Percentiles rank a stretch among this genome's conserved stretches.
These are phyloP conservation scores for Tuber magnatum DNA, from an alignment of 495 filamentous ascomycete species.

Conservation along the genomic window DNA sequence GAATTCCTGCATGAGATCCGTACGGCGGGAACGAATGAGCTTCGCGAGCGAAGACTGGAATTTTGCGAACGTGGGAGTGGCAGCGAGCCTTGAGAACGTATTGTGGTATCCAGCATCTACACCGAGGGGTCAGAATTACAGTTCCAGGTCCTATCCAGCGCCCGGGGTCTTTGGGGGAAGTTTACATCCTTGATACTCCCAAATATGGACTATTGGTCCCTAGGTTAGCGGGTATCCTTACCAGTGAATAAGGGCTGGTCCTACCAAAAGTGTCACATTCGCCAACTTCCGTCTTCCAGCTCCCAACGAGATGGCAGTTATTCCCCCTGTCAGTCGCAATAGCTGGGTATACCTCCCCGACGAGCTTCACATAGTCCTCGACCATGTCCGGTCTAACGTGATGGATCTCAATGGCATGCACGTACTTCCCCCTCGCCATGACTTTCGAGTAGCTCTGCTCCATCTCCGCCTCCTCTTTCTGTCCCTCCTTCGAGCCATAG, in stretches of 20 bases:
- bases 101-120: slow-evolving; percentile 74
- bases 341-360: slow-evolving; percentile 85
- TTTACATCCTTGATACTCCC: slow-evolving; percentile 94
- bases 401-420: slow-evolving; percentile 96
- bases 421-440: slow-evolving; percentile 91
- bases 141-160: background rate
- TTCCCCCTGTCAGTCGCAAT: slow-evolving; percentile 76
- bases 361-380: slow-evolving; percentile 85
- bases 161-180: background rate
- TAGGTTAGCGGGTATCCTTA: slow-evolving; percentile 11
- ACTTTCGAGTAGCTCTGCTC: slow-evolving; percentile 91
- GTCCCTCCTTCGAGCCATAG: slow-evolving; percentile 91
- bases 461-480: slow-evolving; percentile 86
- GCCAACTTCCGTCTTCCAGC: slow-evolving; percentile 97
- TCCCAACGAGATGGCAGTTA: slow-evolving; percentile 91
- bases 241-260: slow-evolving; percentile 27
- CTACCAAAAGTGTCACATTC: slow-evolving; percentile 95
- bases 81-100: slow-evolving; percentile 73
- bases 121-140: background rate
- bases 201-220: slow-evolving; percentile 72
- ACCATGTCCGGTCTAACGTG: slow-evolving; percentile 92
- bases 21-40: slow-evolving; percentile 73
- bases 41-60: slow-evolving; percentile 74
- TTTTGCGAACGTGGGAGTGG: slow-evolving; percentile 68
- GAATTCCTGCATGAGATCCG: slow-evolving; percentile 97